Percentiles rank a stretch among this genome's conserved stretches.
These are phyloP conservation scores for Rosa chinensis DNA, from an alignment of 306 rosid species.

Conservation along the genomic window DNA sequence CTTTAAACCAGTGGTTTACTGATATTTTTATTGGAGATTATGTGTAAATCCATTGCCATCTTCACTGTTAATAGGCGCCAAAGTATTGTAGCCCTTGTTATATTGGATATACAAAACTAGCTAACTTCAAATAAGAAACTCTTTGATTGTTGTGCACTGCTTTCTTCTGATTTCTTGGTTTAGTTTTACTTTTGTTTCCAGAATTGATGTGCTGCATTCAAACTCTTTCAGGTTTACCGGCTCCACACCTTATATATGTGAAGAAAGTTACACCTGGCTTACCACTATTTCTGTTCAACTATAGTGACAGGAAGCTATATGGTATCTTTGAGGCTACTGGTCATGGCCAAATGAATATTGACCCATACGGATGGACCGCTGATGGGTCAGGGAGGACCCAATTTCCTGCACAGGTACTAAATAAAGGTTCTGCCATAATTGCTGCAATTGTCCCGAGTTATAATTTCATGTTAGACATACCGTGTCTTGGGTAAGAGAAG, in stretches of 20 bases:
- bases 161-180: constrained; percentile 8
- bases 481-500: not conserved
- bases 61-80: not conserved
- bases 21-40: not conserved
- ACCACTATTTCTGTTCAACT: constrained; percentile 87
- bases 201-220: constrained; percentile 26
- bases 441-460: constrained; percentile 3
- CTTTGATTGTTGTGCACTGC: not conserved
- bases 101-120: not conserved
- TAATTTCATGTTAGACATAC: constrained; percentile 1
- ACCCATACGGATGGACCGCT: constrained; percentile 77
- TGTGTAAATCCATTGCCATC: not conserved
- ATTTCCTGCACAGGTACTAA: constrained; percentile 83
- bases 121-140: not conserved
- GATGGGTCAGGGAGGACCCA: constrained; percentile 57
- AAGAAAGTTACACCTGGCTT: constrained; percentile 72
- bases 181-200: constrained; percentile 5
- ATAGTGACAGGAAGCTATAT: constrained; percentile 66
- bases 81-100: not conserved
- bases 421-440: constrained; percentile 6
- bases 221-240: constrained; percentile 63
- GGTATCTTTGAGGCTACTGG: constrained; percentile 82
- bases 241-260: constrained; percentile 62
- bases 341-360: constrained; percentile 61
- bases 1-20: not conserved